These are phyloP conservation scores for Corrigiola litoralis DNA, from an alignment of 179 eudicot species.

Conservation along the genomic window DNA sequence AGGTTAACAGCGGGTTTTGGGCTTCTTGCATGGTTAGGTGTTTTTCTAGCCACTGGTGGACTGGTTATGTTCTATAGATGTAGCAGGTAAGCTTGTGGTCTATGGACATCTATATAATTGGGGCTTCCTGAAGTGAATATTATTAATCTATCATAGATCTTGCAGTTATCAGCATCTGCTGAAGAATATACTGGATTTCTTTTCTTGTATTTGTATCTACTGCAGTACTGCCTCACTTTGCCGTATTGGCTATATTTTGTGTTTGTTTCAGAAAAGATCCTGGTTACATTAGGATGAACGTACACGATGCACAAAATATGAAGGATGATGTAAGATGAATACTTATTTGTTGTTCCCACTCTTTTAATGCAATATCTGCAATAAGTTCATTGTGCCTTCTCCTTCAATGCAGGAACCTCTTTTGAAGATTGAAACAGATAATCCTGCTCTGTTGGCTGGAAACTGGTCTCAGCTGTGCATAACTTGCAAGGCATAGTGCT, in stretches of 20 bases:
- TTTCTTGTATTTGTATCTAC: neutral
- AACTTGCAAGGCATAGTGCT: conserved; percentile 80
- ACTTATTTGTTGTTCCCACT: neutral
- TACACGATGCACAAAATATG: conserved; percentile 67
- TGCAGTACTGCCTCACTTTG: neutral
- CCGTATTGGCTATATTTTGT: conserved; percentile 3
- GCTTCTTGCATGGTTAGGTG: conserved; percentile 87
- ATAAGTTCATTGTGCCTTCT: neutral
- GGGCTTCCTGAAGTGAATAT: conserved; percentile 2
- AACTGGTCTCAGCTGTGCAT: conserved; percentile 99
- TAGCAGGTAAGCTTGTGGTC: conserved; percentile 59
- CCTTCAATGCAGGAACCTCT: conserved; percentile 68
- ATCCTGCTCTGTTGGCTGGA: conserved; percentile 87
- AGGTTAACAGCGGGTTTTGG: conserved; percentile 72
- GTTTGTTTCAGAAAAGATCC: conserved; percentile 84
- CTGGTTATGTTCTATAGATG: conserved; percentile 74
- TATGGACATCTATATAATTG: neutral
- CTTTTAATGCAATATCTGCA: conserved; percentile 2
- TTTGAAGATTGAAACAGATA: conserved; percentile 71
- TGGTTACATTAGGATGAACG: conserved; percentile 77
- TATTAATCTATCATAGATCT: neutral
- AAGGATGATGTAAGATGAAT: conserved; percentile 87
- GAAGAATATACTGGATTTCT: neutral
- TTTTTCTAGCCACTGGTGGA: conserved; percentile 69
- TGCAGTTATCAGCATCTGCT: neutral